A percentile compares a stretch with the other conserved stretches of the same genome.
Evolutionary conservation across 1,139 yeast genomes (phyloP).

Genomic region (Kluyveromyces marxianus): DNA sequence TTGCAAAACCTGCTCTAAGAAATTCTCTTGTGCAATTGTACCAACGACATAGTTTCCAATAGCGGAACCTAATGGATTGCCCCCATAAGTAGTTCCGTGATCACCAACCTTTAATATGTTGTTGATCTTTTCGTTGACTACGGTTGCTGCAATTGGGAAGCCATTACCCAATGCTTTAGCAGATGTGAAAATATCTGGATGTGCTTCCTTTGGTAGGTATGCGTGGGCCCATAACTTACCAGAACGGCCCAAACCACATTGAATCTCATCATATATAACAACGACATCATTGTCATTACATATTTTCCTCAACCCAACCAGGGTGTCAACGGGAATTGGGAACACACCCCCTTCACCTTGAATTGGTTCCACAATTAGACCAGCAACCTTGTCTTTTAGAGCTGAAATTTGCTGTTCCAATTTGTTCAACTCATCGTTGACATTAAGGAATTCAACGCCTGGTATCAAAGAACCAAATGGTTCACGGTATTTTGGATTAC

Average conservation of each 20-base stretch:
- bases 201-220: conserved; percentile 62
- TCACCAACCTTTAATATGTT: conserved; percentile 74
- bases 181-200: conserved; percentile 88
- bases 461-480: conserved; percentile 90
- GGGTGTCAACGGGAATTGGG: conserved; percentile 55
- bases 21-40: conserved; percentile 51
- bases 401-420: conserved; percentile 32
- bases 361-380: conserved; percentile 89
- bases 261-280: conserved; percentile 90
- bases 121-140: conserved; percentile 76
- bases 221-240: conserved; percentile 94
- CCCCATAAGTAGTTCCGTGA: conserved; percentile 97
- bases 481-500: conserved; percentile 83
- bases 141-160: conserved; percentile 93
- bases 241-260: conserved; percentile 91
- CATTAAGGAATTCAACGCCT: conserved; percentile 46
- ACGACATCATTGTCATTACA: conserved; percentile 67
- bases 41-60: conserved; percentile 71
- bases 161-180: conserved; percentile 98
- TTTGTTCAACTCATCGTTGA: conserved; percentile 23
- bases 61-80: conserved; percentile 86
- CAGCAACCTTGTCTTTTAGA: conserved; percentile 73
- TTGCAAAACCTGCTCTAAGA: conserved; percentile 50
- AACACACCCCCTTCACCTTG: conserved; percentile 98
- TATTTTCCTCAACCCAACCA: conserved; percentile 55